Base-by-base conservation (phyloP, 495 filamentous ascomycete genomes). In the Lepraria neglecta region DNA sequence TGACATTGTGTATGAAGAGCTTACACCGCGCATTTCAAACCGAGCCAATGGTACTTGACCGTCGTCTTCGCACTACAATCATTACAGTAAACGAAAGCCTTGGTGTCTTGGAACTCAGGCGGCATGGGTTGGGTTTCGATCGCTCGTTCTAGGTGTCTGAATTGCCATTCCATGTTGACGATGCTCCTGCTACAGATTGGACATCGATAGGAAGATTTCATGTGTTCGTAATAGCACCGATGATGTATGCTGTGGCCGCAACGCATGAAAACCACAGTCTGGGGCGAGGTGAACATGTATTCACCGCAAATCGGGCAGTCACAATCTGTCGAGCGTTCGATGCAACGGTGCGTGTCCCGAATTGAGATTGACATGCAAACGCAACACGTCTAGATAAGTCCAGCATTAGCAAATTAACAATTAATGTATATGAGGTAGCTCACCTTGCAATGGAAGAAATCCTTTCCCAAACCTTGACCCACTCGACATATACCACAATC, bases 291-390 rank as follows among this genome's bases (percentile, higher is more conserved):
- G 71, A 97, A 97, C 84, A 99, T 89, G 70, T 96, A 96, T 55
- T 96, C 91, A 28, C 90, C 89, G 70, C 94, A 99, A 62, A 99
- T 97, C n/a, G 94, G 94, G 70, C 94, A 99, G 69, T 97, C 87
- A 71, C 91, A 95, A 70, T 99, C 91, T 6, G 87, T 96, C 14
- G 91, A 90, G 28, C 91, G 82, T 74, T 97, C 95, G 64, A 97
- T 90, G 70, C 94, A 99, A 64, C 88, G 88, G 75, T 99, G 94
- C n/a, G 82, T 86, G 24, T 81, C 80, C 63, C 86, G 83, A 53
- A 87, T 86, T 2, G 84, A 79, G 68, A 96, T 95, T 9, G 89
- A 84, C 73, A 97, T 89, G 74, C 94, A 99, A 42, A 95, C 89
- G 65, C 85, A 84, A 75, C 90, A 95, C 71, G 86, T 94, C 89